Conservation (phyloP, 306 rosid species). For the Canavalia ensiformis region DNA sequence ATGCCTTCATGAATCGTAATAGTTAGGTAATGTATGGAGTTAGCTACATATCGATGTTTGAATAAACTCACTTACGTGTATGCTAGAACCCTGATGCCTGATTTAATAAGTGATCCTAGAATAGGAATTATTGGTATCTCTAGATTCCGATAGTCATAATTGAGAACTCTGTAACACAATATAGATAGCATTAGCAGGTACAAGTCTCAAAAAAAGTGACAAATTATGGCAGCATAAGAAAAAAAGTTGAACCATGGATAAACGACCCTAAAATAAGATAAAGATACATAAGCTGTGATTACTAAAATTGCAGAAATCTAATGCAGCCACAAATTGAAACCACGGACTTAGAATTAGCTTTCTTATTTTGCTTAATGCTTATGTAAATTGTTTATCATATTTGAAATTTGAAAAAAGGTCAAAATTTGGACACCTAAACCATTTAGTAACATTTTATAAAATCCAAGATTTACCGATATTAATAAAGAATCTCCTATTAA, state of each 20-base stretch:
- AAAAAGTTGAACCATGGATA: background rate
- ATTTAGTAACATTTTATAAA: too few relatives aligned
- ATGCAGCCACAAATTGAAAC: too few relatives aligned
- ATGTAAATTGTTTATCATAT: background rate
- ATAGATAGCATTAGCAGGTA: too few relatives aligned
- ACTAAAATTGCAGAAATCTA: too few relatives aligned
- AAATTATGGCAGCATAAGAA: background rate
- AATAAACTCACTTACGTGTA: slow-evolving; percentile 47
- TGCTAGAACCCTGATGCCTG: slow-evolving; percentile 53
- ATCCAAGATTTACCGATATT: too few relatives aligned
- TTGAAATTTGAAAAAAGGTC: too few relatives aligned
- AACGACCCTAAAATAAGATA: background rate
- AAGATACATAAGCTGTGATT: background rate
- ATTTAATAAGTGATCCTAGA: slow-evolving; percentile 48
- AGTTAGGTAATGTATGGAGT: background rate
- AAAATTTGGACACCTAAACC: too few relatives aligned
- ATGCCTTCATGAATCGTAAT: background rate
- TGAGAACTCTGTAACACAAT: slow-evolving; percentile 33
- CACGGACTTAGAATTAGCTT: background rate
- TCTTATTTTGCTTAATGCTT: background rate
- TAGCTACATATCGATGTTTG: background rate
- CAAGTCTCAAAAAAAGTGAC: background rate
- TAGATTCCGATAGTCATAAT: slow-evolving; percentile 43
- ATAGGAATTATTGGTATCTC: slow-evolving; percentile 49
- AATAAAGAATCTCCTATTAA: too few relatives aligned